phyloP scores from a whole-genome alignment of 345 rosid genomes.

The Limnanthes douglasii region DNA sequence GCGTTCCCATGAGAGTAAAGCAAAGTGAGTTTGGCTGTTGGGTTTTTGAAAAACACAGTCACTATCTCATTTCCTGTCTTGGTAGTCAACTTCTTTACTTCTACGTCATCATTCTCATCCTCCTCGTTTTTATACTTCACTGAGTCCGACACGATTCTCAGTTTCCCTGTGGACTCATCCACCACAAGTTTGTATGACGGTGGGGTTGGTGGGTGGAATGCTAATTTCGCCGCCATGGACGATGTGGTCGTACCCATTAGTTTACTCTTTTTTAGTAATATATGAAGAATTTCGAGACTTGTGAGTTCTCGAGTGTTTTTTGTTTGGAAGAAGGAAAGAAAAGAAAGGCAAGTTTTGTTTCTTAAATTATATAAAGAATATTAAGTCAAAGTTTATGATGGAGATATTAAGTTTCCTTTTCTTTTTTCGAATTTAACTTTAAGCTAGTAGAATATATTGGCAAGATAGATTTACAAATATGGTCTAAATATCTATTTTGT shows the following conservation, averaged over 20 bases:
- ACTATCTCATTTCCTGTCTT: slow-evolving; percentile 62
- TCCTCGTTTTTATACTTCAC: slow-evolving; percentile 27
- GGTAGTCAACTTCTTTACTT: slow-evolving; percentile 44
- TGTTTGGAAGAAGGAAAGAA: no score
- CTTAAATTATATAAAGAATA: no score
- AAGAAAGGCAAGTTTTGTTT: no score
- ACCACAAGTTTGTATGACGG: slow-evolving; percentile 49
- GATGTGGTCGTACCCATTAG: slow-evolving; percentile 76
- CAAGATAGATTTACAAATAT: no score
- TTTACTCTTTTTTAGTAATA: neutral
- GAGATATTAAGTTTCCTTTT: no score
- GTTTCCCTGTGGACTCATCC: slow-evolving; percentile 45
- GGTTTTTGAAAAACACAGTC: slow-evolving; percentile 50
- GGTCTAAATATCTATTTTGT: no score
- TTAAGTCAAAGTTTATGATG: no score
- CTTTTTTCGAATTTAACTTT: no score
- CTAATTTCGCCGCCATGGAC: slow-evolving; percentile 79
- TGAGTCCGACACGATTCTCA: slow-evolving; percentile 29
- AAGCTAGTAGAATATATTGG: no score
- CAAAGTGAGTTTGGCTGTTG: slow-evolving; percentile 55
- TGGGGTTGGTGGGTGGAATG: slow-evolving; percentile 87
- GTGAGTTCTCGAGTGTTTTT: no score
- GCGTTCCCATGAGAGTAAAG: slow-evolving; percentile 95
- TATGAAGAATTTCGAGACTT: no score
- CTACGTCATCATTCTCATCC: slow-evolving; percentile 61